Evolutionary conservation across 192 early-diverging fungal genomes (phyloP).

Genomic region (Backusella morwellensis): DNA sequence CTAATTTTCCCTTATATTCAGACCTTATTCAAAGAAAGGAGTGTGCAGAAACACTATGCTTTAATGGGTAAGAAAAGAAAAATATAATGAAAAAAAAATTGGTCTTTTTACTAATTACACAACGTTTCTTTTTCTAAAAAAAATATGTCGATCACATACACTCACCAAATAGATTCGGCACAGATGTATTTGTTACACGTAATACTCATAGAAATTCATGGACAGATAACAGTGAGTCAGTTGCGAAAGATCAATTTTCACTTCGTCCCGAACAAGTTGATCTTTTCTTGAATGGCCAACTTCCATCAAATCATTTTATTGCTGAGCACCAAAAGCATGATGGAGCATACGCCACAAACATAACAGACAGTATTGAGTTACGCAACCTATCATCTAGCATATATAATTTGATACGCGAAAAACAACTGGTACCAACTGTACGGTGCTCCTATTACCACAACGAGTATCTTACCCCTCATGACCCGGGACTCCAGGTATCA

Average conservation of each 20-base stretch:
- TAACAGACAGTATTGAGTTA: background rate
- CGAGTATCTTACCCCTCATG: too few species aligned
- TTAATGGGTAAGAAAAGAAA: conserved; percentile 7
- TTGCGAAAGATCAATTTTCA: background rate
- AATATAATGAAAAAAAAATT: background rate
- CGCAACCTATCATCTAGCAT: background rate
- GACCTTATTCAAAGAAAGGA: background rate
- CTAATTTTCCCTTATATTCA: background rate
- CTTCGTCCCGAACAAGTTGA: background rate
- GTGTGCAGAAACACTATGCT: background rate
- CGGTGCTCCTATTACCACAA: conserved; percentile 1
- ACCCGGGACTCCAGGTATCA: background rate
- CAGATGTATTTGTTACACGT: background rate
- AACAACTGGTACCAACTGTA: background rate
- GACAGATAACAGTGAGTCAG: background rate
- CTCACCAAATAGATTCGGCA: background rate
- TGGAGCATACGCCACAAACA: background rate
- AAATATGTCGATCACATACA: too few species aligned
- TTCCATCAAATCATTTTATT: background rate
- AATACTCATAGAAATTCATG: background rate
- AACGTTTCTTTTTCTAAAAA: background rate
- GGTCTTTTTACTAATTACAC: background rate
- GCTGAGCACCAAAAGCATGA: background rate
- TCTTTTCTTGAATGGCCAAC: background rate
- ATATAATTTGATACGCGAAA: background rate